Conservation (phyloP, 345 rosid genomes). For the Rhizophora mangle region DNA sequence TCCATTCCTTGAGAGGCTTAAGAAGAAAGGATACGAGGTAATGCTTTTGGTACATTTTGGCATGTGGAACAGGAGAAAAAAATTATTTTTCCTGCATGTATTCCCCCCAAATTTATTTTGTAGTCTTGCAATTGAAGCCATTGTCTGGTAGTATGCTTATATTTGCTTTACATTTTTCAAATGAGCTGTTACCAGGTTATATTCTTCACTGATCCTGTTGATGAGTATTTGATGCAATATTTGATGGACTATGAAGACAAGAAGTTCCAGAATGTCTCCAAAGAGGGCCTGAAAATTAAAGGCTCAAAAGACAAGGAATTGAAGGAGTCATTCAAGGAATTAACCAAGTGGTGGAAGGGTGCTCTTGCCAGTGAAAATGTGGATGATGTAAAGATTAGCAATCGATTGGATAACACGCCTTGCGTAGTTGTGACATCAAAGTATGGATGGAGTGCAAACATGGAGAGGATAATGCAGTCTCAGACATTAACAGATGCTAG, state of each 20-base stretch:
- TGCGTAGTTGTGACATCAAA: conserved; percentile 95
- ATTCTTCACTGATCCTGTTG: conserved; percentile 96
- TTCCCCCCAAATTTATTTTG: not conserved
- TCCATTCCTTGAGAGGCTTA: conserved; percentile 95
- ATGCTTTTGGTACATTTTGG: not conserved
- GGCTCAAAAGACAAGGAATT: conserved; percentile 76
- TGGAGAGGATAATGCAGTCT: conserved; percentile 98
- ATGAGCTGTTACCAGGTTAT: conserved; percentile 58
- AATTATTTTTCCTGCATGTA: not conserved
- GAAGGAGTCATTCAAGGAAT: conserved; percentile 88
- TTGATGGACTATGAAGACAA: conserved; percentile 94
- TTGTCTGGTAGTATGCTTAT: not conserved
- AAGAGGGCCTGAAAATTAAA: conserved; percentile 86
- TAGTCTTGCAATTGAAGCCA: not conserved
- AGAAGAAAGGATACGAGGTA: conserved; percentile 91
- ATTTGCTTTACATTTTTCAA: not conserved
- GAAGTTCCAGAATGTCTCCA: conserved; percentile 93
- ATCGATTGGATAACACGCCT: conserved; percentile 85
- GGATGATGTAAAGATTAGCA: conserved; percentile 90
- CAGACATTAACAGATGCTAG: conserved; percentile 88
- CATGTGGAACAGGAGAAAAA: too few species aligned
- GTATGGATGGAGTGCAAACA: conserved; percentile 95
- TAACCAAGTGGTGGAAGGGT: conserved; percentile 93
- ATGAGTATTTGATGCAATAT: conserved; percentile 97
- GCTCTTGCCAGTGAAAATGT: conserved; percentile 73